These are phyloP conservation scores for Ramaria sp. DNA, from an alignment of 768 basidiomycete species.

Conservation along the genomic window DNA sequence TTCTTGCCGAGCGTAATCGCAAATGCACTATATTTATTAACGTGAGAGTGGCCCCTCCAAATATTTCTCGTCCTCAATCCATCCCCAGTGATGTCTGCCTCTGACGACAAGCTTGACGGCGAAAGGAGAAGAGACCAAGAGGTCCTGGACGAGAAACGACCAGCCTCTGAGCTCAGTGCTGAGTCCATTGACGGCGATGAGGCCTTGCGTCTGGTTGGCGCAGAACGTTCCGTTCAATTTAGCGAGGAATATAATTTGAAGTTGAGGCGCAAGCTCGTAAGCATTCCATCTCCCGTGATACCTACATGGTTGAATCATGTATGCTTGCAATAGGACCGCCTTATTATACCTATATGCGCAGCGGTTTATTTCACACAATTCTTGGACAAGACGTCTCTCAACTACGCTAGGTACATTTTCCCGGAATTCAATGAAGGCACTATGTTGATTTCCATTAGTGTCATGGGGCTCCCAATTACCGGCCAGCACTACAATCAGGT, in stretches of 20 bases:
- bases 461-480: conserved; percentile 15
- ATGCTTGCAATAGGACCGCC: conserved; percentile 27
- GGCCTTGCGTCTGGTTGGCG: conserved; percentile 48
- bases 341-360: conserved; percentile 46
- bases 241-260: conserved; percentile 49
- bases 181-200: conserved; percentile 39
- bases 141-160: conserved; percentile 2
- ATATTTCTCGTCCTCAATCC: background rate
- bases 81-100: background rate
- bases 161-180: background rate
- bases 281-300: conserved; percentile 8
- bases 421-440: background rate
- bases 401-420: conserved; percentile 51
- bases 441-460: background rate
- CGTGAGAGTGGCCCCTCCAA: background rate
- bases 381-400: conserved; percentile 57
- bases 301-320: background rate
- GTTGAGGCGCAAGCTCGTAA: conserved; percentile 48
- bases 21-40: background rate
- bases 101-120: background rate
- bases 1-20: background rate
- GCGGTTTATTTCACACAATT: conserved; percentile 63
- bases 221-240: conserved; percentile 38
- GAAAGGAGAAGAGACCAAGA: background rate
- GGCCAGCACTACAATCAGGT: conserved; percentile 13